A percentile compares a stretch with the other conserved stretches of the same genome.
phyloP scores from a whole-genome alignment of 495 filamentous ascomycete species.

The Penicillium dipodomyicola region DNA sequence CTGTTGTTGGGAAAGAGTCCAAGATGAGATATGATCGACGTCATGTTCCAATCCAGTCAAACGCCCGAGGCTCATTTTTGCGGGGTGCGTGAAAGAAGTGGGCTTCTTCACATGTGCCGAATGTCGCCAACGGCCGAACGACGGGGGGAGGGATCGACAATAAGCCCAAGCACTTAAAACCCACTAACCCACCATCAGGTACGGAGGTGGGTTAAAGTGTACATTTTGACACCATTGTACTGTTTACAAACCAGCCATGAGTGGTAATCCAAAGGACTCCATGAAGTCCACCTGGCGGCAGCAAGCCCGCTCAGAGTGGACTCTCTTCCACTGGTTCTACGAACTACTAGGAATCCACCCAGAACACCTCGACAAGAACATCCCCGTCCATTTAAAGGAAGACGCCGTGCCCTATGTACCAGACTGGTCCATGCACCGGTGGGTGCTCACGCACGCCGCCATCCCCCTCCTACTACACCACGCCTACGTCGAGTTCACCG shows the following conservation, averaged over 20 bases:
- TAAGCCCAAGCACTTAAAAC: slow-evolving; percentile 13
- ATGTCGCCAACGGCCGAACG: slow-evolving; percentile 6
- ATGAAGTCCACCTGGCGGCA: slow-evolving; percentile 40
- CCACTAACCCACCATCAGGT: slow-evolving; percentile 3
- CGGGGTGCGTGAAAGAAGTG: slow-evolving; percentile 18
- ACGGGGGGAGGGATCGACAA: slow-evolving; percentile 16
- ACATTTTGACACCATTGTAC: background rate
- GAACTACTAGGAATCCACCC: slow-evolving; percentile 33
- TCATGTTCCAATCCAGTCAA: slow-evolving; percentile 11
- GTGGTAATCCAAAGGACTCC: slow-evolving; percentile 34
- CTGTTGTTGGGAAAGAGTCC: slow-evolving; percentile 14
- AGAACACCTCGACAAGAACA: slow-evolving; percentile 24
- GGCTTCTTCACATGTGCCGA: slow-evolving; percentile 27
- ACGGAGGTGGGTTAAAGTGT: background rate
- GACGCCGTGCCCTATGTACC: slow-evolving; percentile 30
- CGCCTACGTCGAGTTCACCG: slow-evolving; percentile 28
- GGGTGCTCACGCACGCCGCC: slow-evolving; percentile 28
- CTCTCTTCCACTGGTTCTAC: slow-evolving; percentile 35
- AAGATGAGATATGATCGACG: slow-evolving; percentile 23
- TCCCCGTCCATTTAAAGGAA: slow-evolving; percentile 29
- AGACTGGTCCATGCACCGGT: slow-evolving; percentile 34
- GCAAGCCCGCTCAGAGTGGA: slow-evolving; percentile 30
- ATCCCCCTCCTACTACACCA: slow-evolving; percentile 31
- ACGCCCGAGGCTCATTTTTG: slow-evolving; percentile 26
- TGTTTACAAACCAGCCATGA: slow-evolving; percentile 8